A percentile compares a stretch with the other conserved stretches of the same genome.
Conservation (phyloP, 768 basidiomycete genomes). For the Hortiboletus campestris region DNA sequence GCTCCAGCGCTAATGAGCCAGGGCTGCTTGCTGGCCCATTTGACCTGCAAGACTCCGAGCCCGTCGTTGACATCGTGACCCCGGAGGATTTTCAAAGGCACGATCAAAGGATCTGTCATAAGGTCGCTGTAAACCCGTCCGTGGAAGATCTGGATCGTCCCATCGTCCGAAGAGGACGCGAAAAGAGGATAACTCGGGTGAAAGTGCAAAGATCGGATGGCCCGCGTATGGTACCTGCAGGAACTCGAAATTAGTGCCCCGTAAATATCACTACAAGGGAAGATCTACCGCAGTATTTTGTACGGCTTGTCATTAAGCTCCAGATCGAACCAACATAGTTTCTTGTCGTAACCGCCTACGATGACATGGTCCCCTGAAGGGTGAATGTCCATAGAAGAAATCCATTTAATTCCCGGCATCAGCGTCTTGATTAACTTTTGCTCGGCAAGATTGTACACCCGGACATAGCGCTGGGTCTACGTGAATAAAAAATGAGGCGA, state of each 20-base stretch:
- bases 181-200: constrained; percentile 95
- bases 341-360: constrained; percentile 96
- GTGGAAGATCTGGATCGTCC: constrained; percentile 96
- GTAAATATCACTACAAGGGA: background rate
- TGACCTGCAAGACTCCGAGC: constrained; percentile 86
- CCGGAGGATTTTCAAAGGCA: constrained; percentile 92
- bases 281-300: constrained; percentile 79
- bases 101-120: constrained; percentile 96
- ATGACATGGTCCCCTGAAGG: constrained; percentile 95
- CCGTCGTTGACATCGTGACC: constrained; percentile 87
- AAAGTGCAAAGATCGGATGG: constrained; percentile 90
- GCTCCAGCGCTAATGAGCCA: constrained; percentile 94
- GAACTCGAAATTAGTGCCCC: constrained; percentile 9
- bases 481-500: constrained; percentile 8
- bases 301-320: constrained; percentile 96
- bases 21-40: constrained; percentile 86
- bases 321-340: constrained; percentile 98
- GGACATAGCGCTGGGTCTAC: constrained; percentile 94
- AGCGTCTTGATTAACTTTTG: constrained; percentile 95
- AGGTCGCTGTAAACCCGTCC: constrained; percentile 91
- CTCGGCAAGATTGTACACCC: constrained; percentile 91
- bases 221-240: constrained; percentile 85
- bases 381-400: constrained; percentile 96
- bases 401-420: constrained; percentile 94
- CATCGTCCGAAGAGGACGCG: constrained; percentile 95